A percentile compares a stretch with the other conserved stretches of the same genome.
Evolutionary conservation across 805 yeast species (phyloP).

Genomic region (Saturnispora hagleri): DNA sequence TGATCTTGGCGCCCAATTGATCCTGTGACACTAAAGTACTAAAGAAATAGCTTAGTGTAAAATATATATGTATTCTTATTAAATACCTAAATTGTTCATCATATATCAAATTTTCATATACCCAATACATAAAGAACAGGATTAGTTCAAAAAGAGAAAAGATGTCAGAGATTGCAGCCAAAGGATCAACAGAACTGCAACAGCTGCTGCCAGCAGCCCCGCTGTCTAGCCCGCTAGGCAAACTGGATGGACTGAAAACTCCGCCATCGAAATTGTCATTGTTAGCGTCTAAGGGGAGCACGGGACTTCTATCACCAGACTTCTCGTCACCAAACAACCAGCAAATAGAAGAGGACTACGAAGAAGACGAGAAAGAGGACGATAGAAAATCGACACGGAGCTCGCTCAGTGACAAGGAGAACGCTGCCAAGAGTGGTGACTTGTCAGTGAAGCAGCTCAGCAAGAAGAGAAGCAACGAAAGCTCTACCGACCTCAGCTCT

Average conservation of each 20-base stretch:
- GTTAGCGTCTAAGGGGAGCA: neutral
- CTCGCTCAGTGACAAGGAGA: conserved; percentile 4
- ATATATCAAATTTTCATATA: too few relatives aligned
- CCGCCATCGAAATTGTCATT: conserved; percentile 17
- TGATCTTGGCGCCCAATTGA: neutral
- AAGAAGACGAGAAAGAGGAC: neutral
- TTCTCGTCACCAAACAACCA: conserved; percentile 40
- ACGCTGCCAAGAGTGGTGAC: neutral
- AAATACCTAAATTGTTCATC: neutral
- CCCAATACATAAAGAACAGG: neutral
- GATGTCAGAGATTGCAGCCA: neutral
- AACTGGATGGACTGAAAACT: conserved; percentile 22
- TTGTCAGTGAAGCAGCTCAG: conserved; percentile 10
- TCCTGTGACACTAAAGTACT: neutral
- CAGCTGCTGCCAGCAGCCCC: conserved; percentile 18
- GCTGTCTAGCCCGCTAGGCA: conserved; percentile 21
- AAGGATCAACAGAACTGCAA: neutral
- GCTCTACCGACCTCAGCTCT: neutral
- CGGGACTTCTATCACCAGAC: conserved; percentile 30
- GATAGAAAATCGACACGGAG: neutral
- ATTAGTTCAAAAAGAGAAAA: too few relatives aligned
- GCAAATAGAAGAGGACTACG: neutral
- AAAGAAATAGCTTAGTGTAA: neutral
- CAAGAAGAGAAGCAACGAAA: conserved; percentile 8
- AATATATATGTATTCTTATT: neutral